Conservation (phyloP, 2,329 filamentous ascomycete species). For the Epichloe brachyelytri region DNA sequence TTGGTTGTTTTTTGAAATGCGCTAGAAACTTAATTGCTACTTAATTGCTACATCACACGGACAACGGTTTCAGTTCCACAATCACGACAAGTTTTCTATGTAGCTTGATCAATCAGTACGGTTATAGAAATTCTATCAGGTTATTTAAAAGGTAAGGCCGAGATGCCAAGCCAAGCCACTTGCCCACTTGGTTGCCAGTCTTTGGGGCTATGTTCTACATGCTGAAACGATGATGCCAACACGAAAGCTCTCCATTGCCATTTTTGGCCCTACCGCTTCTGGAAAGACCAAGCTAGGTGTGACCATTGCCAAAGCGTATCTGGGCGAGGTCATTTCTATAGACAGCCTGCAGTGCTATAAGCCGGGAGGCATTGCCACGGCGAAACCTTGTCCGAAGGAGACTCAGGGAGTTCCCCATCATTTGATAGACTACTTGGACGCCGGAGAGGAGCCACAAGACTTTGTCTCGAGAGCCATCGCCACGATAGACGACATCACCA, state of each 20-base stretch:
- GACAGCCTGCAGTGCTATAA: slow-evolving; percentile 4
- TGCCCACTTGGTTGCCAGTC: background rate
- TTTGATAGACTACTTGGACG: background rate
- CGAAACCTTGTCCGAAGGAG: background rate
- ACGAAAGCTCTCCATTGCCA: background rate
- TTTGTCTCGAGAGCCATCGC: background rate
- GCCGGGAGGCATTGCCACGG: background rate
- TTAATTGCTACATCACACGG: too few species aligned
- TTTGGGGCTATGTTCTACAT: background rate
- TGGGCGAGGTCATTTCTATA: slow-evolving; percentile 1
- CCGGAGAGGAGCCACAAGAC: slow-evolving; percentile 1
- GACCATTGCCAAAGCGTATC: background rate
- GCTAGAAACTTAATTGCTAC: too few species aligned
- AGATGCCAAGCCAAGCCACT: background rate
- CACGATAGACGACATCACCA: background rate
- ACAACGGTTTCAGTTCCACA: too few species aligned
- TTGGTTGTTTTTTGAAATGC: too few species aligned
- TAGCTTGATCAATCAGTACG: background rate
- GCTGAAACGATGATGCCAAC: background rate
- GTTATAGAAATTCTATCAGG: background rate
- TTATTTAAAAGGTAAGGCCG: background rate
- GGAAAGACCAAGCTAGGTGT: slow-evolving; percentile 4
- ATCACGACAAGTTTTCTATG: too few species aligned
- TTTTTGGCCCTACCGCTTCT: slow-evolving; percentile 1
- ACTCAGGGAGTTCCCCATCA: background rate